Conservation (phyloP, 148 eudicot genomes). For the Rhododendron ferrugineum region DNA sequence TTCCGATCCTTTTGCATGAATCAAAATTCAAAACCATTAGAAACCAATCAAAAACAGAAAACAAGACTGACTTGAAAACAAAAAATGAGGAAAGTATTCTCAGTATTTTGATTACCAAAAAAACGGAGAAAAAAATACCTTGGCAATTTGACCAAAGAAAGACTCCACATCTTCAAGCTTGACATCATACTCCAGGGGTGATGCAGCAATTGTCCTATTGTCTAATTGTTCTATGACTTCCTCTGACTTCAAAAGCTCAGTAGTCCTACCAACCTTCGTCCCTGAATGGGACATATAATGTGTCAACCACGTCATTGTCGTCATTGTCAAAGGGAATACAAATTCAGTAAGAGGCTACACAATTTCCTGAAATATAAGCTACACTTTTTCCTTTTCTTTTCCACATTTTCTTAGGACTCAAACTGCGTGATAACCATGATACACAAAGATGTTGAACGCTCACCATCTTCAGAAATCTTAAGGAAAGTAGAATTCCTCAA, state of each 20-base stretch:
- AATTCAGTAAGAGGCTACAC: background rate
- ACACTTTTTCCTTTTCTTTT: background rate
- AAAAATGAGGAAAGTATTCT: background rate
- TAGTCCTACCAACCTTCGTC: conserved; percentile 71
- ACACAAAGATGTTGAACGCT: background rate
- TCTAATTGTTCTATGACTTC: conserved; percentile 84
- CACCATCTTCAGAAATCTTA: conserved; percentile 86
- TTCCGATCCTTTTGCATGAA: background rate
- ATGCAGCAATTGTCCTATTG: conserved; percentile 78
- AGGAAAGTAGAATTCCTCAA: conserved; percentile 63
- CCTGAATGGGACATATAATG: conserved; percentile 36
- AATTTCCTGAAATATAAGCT: background rate
- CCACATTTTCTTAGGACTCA: background rate
- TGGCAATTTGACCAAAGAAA: conserved; percentile 67
- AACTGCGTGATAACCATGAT: background rate
- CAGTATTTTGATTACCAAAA: background rate
- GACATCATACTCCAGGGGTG: conserved; percentile 74
- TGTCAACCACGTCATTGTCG: background rate
- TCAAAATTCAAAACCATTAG: background rate
- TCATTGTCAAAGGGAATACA: background rate
- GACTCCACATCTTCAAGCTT: conserved; percentile 82
- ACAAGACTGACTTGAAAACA: background rate
- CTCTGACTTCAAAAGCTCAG: conserved; percentile 55
- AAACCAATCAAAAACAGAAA: background rate
- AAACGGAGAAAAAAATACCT: conserved; percentile 36